Conservation (phyloP, 768 basidiomycete species). For the Pluteus cervinus region DNA sequence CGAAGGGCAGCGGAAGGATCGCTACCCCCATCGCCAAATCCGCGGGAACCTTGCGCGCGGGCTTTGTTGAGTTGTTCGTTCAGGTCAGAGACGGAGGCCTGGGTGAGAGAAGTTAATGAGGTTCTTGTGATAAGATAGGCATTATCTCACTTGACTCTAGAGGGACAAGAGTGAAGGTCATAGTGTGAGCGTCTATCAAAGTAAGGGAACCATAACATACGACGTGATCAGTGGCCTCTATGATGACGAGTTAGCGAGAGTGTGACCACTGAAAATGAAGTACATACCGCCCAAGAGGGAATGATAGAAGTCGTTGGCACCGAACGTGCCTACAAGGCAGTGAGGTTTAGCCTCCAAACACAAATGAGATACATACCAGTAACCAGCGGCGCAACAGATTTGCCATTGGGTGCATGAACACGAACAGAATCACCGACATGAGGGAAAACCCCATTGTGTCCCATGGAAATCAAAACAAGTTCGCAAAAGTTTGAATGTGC, state of each 20-base stretch:
- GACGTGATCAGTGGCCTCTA: constrained; percentile 61
- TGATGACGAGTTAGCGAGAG: not conserved
- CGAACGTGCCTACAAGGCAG: constrained; percentile 54
- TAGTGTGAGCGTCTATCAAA: constrained; percentile 1
- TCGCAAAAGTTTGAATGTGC: constrained; percentile 93
- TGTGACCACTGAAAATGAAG: not conserved
- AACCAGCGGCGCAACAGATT: constrained; percentile 73
- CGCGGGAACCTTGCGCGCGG: constrained; percentile 33
- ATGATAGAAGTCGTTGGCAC: constrained; percentile 73
- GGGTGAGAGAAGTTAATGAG: constrained; percentile 12
- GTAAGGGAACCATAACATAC: constrained; percentile 24
- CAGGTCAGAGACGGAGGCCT: constrained; percentile 85
- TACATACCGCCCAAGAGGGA: constrained; percentile 66
- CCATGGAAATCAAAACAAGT: constrained; percentile 67
- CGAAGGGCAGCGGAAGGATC: constrained; percentile 47
- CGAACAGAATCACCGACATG: constrained; percentile 83
- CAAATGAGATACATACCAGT: constrained; percentile 42
- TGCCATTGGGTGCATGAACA: constrained; percentile 69
- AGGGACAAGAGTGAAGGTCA: constrained; percentile 1
- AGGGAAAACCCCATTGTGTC: constrained; percentile 70
- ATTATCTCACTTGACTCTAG: constrained; percentile 27
- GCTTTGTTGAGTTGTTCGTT: constrained; percentile 73
- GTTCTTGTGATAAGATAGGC: not conserved
- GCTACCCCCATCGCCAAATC: constrained; percentile 24
- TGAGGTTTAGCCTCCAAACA: not conserved